Base-by-base conservation (phyloP, 2,329 filamentous ascomycete genomes). In the Phyllosticta citribraziliensis region DNA sequence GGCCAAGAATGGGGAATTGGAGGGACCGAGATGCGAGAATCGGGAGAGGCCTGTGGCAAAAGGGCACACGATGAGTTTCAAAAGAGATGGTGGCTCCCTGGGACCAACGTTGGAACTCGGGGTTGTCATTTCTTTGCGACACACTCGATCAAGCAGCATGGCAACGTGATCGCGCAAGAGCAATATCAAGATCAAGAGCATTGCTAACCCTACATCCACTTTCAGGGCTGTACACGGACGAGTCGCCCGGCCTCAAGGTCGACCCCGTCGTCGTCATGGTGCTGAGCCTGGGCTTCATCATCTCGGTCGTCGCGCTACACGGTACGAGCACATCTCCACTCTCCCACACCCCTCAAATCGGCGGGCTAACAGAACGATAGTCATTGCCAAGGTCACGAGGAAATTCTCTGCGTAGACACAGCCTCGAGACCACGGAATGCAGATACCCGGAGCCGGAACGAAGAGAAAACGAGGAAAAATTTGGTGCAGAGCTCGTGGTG, bases 181-280 rank as follows among this genome's bases (percentile, higher is more conserved):
- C 47, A 40, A 20, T 14, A 58, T 33, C 22, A n/a, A 47, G 22
- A 22, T 2, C 3, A 61, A 25, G 55, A 22, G 25, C 17, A 61
- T 64, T 68, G 64, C 70, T 67, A 66, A 69, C 35, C 27, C 6
- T 30, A 25, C 53, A n/a, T 24, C 33, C 17, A 56, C 9, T 22
- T 5, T 22, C 62, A 91, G 88, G 85, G 78, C 87, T 99, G 53
- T 99, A 99, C 85, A 99, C 94, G 62, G 94, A 99, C 74, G 94
- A 99, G 81, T 96, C 90, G 66, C 94, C 94, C 63, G 94, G 94
- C 65, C 82, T 99, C 70, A 96, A 97, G 82, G 94, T 99, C 66
- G 94, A 99, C 76, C 94, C 94, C 22, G 94, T 99, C 63, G 92
- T 99, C 67, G 93, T 99, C 66, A 84, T 99, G 72, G 94, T 97